Base-by-base conservation (phyloP, 169 alveolate genomes). In the Cryptosporidium tyzzeri region DNA sequence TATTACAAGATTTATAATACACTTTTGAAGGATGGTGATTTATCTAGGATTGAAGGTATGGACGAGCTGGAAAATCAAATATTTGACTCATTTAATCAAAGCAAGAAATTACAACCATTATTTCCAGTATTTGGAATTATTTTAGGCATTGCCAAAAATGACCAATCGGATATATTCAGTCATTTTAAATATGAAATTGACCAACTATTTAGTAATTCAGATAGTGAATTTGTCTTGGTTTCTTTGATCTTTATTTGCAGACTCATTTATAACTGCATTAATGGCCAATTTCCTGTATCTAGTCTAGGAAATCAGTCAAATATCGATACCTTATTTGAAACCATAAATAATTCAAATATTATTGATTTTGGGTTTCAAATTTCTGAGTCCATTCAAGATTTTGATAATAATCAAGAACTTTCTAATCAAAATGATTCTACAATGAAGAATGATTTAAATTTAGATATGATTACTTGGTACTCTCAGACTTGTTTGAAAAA, bases 361-460 rank as follows among this genome's bases (percentile, higher is more conserved):
- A 80, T 80, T 0, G 89, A 80, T 26, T 65, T 80, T 80, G 89
- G 89, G 10, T 80, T 80, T 45, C 51, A 59, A 0, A 62, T 80
- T 1, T 61, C 89, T 4, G 89, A 80, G 23, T 29, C 69, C 18
- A 14, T 44, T 23, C 37, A 80, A 10, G 55, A 23, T 18, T 35
- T 61, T n/a, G 74, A 62, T 10, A 18, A 48, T n/a, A 18, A 48
- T 6, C 51, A 14, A n/a, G 68, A 37, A 39, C 18, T 16, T 4
- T 12, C 51, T 14, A 41, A 3, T 18, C 10, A 44, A 44, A 80
- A 16, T 7, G 62, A 44, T 21, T 9, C 1, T n/a, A 14, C 67
- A 26, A 41, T 26, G 33, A 37, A n/a, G 1, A 26, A 26, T 55
- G 7, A 14, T 73, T 51, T 71, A 33, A 16, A 80, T 18, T 26